Evolutionary conservation across 2,329 filamentous ascomycete species (phyloP).

Genomic region (Alternaria burnsii): DNA sequence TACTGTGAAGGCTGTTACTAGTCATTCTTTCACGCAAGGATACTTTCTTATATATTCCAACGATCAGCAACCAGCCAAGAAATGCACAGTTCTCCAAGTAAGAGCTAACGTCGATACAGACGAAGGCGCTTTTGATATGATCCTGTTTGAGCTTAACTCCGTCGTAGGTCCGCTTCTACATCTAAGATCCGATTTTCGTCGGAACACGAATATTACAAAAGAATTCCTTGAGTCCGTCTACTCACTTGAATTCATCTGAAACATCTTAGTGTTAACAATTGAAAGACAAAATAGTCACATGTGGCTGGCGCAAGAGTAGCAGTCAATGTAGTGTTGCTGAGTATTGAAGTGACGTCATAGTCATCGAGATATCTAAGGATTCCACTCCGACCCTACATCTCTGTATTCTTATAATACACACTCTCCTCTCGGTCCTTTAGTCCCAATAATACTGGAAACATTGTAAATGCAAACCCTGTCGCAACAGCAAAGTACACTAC

Average conservation of each 20-base stretch:
- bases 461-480: conserved; percentile 16
- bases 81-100: neutral
- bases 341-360: neutral
- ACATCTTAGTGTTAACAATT: neutral
- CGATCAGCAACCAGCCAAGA: neutral
- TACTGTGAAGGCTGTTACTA: neutral
- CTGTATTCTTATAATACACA: neutral
- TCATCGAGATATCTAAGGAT: neutral
- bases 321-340: neutral
- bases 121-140: neutral
- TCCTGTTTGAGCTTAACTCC: neutral
- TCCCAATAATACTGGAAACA: conserved; percentile 19
- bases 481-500: conserved; percentile 18
- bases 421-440: conserved; percentile 10
- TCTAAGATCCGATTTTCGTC: neutral
- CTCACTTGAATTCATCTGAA: neutral
- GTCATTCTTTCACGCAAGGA: neutral
- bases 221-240: neutral
- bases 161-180: neutral
- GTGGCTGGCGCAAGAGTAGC: neutral
- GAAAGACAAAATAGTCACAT: neutral
- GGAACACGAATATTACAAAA: neutral
- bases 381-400: neutral
- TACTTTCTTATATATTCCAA: neutral
- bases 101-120: neutral